phyloP scores from a whole-genome alignment of 2,329 filamentous ascomycete species.

The Aspergillus sp. region DNA sequence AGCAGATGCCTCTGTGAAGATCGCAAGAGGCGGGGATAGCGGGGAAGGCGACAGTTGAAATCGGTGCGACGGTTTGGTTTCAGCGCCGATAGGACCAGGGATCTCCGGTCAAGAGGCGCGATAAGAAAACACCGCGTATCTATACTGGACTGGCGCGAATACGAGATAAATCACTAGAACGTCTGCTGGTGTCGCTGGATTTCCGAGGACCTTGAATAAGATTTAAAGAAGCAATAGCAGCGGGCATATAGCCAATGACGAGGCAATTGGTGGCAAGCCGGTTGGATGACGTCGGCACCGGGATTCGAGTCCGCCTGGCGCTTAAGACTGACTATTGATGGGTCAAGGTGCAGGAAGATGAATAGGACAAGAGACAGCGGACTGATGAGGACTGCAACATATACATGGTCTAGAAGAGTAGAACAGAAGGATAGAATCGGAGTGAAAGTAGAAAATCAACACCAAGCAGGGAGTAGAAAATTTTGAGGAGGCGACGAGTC shows the following conservation, averaged over 20 bases:
- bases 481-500: conserved; percentile 9
- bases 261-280: conserved; percentile 16
- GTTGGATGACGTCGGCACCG: conserved; percentile 11
- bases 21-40: not conserved
- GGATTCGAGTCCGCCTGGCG: not conserved
- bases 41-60: conserved; percentile 10
- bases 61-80: not conserved
- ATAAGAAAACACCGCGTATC: not conserved
- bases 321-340: not conserved
- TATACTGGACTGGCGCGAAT: not conserved
- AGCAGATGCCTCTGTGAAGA: not conserved
- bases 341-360: not conserved
- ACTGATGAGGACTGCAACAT: conserved; percentile 1
- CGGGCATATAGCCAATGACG: not conserved
- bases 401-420: not conserved
- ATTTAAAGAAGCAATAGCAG: not conserved
- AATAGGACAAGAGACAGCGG: not conserved
- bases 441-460: conserved; percentile 1
- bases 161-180: not conserved
- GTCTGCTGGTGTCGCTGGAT: no score
- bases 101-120: not conserved
- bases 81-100: not conserved
- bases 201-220: not conserved
- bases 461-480: conserved; percentile 10
- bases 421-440: not conserved